Evolutionary conservation across 345 rosid genomes (phyloP).

Genomic region (Balakata baccata): DNA sequence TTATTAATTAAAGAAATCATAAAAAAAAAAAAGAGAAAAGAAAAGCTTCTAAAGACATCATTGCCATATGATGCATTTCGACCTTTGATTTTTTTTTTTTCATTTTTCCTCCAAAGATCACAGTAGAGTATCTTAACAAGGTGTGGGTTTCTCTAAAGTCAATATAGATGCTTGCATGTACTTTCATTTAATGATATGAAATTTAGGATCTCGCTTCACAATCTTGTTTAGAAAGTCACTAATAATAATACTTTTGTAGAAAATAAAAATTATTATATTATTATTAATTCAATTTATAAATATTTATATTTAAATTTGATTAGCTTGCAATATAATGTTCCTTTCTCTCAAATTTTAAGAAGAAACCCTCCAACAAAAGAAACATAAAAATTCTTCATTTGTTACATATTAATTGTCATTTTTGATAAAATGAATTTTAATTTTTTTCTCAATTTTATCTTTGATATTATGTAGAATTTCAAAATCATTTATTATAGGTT

Average conservation of each 20-base stretch:
- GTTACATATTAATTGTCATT: too few relatives aligned
- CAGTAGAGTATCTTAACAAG: conserved; percentile 1
- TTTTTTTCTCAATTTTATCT: too few relatives aligned
- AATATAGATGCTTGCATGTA: not conserved
- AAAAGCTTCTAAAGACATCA: conserved; percentile 2
- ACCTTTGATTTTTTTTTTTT: not conserved
- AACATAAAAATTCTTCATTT: too few relatives aligned
- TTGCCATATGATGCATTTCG: conserved; percentile 14
- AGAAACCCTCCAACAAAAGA: not conserved
- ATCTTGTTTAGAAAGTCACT: too few relatives aligned
- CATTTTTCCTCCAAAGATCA: not conserved
- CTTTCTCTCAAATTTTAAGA: not conserved
- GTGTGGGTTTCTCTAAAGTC: not conserved
- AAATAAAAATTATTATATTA: too few relatives aligned
- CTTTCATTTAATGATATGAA: not conserved
- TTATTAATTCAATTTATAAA: too few relatives aligned
- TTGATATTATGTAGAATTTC: too few relatives aligned
- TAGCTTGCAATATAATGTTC: not conserved
- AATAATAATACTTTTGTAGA: too few relatives aligned
- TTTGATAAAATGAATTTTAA: too few relatives aligned
- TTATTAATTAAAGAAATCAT: not conserved
- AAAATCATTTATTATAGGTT: too few relatives aligned
- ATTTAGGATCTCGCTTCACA: not conserved
- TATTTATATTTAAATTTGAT: not conserved
- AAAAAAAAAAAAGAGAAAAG: not conserved